Base-by-base conservation (phyloP, 1,139 yeast genomes). In the Eremothecium coryli region DNA sequence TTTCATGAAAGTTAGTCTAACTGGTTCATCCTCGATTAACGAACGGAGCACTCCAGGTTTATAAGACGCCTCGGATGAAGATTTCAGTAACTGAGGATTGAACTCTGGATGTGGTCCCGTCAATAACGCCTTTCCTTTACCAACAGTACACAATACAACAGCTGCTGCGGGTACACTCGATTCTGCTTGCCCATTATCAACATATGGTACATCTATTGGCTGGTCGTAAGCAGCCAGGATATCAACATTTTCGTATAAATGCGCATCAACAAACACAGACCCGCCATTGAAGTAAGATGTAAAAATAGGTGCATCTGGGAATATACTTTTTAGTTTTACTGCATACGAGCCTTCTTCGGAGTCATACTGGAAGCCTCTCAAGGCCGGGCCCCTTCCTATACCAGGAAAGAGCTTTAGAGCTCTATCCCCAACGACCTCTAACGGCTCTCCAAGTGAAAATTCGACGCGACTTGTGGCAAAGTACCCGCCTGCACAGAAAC, bases 401-500 rank as follows among this genome's bases (percentile, higher is more conserved):
- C 97, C 98, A 0, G 93, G 93, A 50, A 71, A 90, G 43, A 90
- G 78, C 18, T 60, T 69, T 48, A 93, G 64, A 44, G 90, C 96
- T 45, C 98, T 66, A 0, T 79, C 57, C 0, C 98, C 98, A 29
- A 78, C 67, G 2, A 90, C 95, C 50, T 88, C 97, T 69, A 82
- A 60, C 0, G 71, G 68, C 42, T 77, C 66, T 1, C 90, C 93
- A 16, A 71, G 76, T 48, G 85, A 95, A 56, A 90, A 93, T 52
- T 90, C 97, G 44, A 82, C 76, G 32, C 78, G 58, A 0, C 68
- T 57, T n/a, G 86, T 69, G 1, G 78, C 90, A 52, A 72, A 90
- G 58, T 93, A 90, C 0, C 82, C 97, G 22, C 99, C 99, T n/a
- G 98, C 94, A 60, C 98, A 90, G 44, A 90, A 72, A 0, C 98